Evolutionary conservation across 2,329 filamentous ascomycete genomes (phyloP).

Genomic region (Aureobasidium sp.): DNA sequence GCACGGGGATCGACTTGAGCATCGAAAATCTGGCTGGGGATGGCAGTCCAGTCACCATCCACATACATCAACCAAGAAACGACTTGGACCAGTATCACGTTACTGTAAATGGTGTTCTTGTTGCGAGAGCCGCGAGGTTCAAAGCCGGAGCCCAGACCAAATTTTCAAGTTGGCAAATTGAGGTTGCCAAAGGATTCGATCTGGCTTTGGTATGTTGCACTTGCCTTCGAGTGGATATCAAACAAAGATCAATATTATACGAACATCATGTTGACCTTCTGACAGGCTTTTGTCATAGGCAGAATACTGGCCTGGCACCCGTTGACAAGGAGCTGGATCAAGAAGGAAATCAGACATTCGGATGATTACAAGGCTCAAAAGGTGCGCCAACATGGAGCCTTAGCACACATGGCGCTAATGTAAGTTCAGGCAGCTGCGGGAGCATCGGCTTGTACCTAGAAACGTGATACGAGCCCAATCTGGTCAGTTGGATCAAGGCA

Average conservation of each 20-base stretch:
- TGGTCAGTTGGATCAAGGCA: no score
- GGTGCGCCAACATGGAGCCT: no score
- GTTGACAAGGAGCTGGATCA: not conserved
- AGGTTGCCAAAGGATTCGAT: not conserved
- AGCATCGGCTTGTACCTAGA: no score
- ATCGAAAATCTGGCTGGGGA: not conserved
- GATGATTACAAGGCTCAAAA: no score
- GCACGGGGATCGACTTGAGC: not conserved
- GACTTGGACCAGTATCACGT: not conserved
- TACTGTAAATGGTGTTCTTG: not conserved
- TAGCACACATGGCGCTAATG: no score
- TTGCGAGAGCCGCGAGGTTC: not conserved
- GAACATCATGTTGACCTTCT: not conserved
- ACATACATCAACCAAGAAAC: not conserved
- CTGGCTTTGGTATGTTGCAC: not conserved
- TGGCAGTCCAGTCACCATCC: not conserved
- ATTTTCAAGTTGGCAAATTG: not conserved
- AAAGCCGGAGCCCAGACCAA: not conserved
- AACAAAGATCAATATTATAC: not conserved
- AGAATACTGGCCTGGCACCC: not conserved
- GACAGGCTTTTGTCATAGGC: not conserved
- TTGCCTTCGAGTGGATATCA: not conserved
- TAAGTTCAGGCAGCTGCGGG: no score
- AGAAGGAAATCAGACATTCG: no score
- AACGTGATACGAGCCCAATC: no score